Base-by-base conservation (phyloP, 495 filamentous ascomycete species). In the Hypoxylon rickii region DNA sequence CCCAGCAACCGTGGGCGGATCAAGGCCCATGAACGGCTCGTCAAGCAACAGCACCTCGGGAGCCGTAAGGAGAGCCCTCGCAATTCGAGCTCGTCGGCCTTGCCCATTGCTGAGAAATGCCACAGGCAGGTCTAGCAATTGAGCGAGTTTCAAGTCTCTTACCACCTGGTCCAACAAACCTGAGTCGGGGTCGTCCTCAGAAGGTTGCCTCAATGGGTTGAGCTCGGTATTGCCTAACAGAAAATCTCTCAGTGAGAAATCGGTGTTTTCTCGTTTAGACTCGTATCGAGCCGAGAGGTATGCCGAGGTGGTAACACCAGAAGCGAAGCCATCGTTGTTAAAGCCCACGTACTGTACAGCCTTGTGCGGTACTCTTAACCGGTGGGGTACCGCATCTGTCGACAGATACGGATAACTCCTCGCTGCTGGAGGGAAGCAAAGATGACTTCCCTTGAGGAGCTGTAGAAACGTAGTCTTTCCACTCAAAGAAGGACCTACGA, bases 21-120 rank as follows among this genome's bases (percentile, higher is more conserved):
- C 94, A 26, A 98, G 76, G 7, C 94, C 94, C 89, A 98, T 96
- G 68, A 98, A 97, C 11, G 94, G 92, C 64, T 96, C 94, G 72
- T 98, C 94, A 8, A 97, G 76, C 29, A 97, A 76, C 21, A 98
- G 61, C 8, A 96, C 75, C 71, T 93, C 88, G 0, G 94, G 93
- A 47, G 80, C 80, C 31, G 74, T 83, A 58, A 97, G 74, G 34
- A 98, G 69, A 1, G 92, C 91, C 61, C 88, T 88, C 0, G 91
- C 94, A 57, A 98, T 95, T 55, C 88, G 82, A 2, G 94, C 89
- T 33, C 94, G 79, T 56, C 93, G 77, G 3, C 85, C 92, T 71
- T 97, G 94, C 2, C 94, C 94, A 70, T 98, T 97, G 65, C 91
- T 96, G 15, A 98, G 70, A 71, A 89, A 95, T 15, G 87, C 79